Evolutionary conservation across 306 rosid genomes (phyloP).

Genomic region (Castanospermum australe): DNA sequence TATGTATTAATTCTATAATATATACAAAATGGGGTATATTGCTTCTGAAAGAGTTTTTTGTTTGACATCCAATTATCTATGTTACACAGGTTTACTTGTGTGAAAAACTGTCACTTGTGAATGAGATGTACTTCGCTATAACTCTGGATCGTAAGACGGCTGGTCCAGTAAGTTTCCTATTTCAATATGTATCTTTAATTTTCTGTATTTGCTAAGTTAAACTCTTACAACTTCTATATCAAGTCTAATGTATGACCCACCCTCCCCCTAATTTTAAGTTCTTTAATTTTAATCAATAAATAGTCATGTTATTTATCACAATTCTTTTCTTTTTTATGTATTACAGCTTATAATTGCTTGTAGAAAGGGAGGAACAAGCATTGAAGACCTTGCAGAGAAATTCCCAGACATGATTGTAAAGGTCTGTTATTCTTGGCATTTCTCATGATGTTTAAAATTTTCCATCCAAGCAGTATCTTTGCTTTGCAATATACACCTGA

Average conservation of each 20-base stretch:
- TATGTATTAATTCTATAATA: neutral
- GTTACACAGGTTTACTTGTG: constrained; percentile 80
- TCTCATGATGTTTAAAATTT: constrained; percentile 19
- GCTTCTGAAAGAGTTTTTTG: neutral
- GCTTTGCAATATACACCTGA: constrained; percentile 31
- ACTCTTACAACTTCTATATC: constrained; percentile 5
- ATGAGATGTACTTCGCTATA: constrained; percentile 98
- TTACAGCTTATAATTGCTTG: constrained; percentile 92
- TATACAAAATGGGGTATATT: neutral
- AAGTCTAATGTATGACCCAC: neutral
- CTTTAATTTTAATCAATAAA: neutral
- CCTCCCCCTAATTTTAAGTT: neutral
- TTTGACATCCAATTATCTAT: constrained; percentile 22
- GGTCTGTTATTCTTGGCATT: constrained; percentile 48
- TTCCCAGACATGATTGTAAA: constrained; percentile 88
- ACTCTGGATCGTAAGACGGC: constrained; percentile 90
- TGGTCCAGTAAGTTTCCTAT: constrained; percentile 83
- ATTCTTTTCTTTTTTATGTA: neutral
- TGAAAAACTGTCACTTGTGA: constrained; percentile 82
- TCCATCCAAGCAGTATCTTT: neutral
- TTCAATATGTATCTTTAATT: neutral
- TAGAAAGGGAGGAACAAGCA: constrained; percentile 97
- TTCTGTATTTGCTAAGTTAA: constrained; percentile 1
- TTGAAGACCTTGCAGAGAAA: constrained; percentile 98
- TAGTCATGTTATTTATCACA: constrained; percentile 9